Percentiles rank a stretch among this genome's conserved stretches.
Evolutionary conservation across 768 basidiomycete genomes (phyloP).

Genomic region (Lanmaoa rubissima): DNA sequence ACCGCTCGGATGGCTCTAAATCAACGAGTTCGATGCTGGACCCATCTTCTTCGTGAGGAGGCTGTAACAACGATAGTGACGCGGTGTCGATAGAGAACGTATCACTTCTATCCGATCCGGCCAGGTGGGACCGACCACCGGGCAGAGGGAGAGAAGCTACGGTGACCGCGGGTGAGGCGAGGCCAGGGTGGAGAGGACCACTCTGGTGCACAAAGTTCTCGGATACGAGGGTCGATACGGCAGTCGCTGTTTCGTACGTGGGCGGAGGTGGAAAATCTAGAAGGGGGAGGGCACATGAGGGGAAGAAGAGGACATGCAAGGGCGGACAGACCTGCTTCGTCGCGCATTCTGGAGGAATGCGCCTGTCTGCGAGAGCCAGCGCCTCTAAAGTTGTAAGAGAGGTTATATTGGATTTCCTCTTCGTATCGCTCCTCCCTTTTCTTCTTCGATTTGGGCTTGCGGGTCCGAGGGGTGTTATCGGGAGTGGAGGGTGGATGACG

Average conservation of each 20-base stretch:
- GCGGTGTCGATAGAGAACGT: conserved; percentile 20
- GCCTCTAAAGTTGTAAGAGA: conserved; percentile 32
- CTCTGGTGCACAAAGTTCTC: conserved; percentile 36
- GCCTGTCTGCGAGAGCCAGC: conserved; percentile 26
- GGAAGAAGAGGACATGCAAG: background rate
- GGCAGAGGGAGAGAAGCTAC: conserved; percentile 25
- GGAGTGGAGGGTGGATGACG: conserved; percentile 48
- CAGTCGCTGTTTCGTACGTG: conserved; percentile 59
- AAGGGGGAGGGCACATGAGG: conserved; percentile 27
- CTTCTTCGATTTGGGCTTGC: conserved; percentile 39
- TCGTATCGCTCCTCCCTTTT: conserved; percentile 46
- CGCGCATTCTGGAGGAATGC: conserved; percentile 26
- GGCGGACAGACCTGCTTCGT: conserved; percentile 32
- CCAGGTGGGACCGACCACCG: conserved; percentile 6
- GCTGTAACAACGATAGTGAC: conserved; percentile 16
- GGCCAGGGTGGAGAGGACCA: conserved; percentile 25
- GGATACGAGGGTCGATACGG: conserved; percentile 42
- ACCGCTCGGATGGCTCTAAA: conserved; percentile 40
- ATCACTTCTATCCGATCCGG: conserved; percentile 25
- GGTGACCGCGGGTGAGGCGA: conserved; percentile 24
- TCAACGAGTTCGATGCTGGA: conserved; percentile 55
- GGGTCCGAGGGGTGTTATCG: conserved; percentile 48
- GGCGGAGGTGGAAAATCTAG: conserved; percentile 71
- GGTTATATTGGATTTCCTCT: conserved; percentile 40
- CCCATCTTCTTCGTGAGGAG: conserved; percentile 43